These are phyloP conservation scores for Phaeomoniella chlamydospora DNA, from an alignment of 2,329 filamentous ascomycete species.

Conservation along the genomic window DNA sequence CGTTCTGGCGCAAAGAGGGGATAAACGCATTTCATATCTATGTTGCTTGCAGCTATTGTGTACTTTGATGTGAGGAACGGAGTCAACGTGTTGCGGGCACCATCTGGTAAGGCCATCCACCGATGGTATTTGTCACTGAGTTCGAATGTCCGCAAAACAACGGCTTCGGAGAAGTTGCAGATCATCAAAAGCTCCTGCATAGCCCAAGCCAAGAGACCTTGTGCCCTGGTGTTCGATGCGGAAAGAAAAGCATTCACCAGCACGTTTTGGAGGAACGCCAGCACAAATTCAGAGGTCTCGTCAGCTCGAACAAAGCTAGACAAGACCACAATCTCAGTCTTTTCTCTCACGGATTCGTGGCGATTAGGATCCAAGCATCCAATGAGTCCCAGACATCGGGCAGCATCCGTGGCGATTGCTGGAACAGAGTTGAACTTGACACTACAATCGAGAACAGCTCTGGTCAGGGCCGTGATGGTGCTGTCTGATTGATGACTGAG, in stretches of 20 bases:
- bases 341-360: conserved; percentile 64
- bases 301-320: conserved; percentile 68
- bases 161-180: conserved; percentile 53
- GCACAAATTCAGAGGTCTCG: conserved; percentile 73
- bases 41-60: conserved; percentile 47
- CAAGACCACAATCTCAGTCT: conserved; percentile 70
- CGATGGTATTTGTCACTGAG: conserved; percentile 51
- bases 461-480: conserved; percentile 55
- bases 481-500: conserved; percentile 72
- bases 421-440: conserved; percentile 54
- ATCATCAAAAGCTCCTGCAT: conserved; percentile 83
- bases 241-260: conserved; percentile 86
- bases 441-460: conserved; percentile 72
- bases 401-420: conserved; percentile 58
- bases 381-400: conserved; percentile 72
- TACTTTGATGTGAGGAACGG: conserved; percentile 83
- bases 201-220: conserved; percentile 82
- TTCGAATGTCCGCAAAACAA: conserved; percentile 37
- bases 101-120: conserved; percentile 66
- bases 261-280: conserved; percentile 74
- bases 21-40: conserved; percentile 39
- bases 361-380: conserved; percentile 87
- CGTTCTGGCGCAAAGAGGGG: conserved; percentile 52
- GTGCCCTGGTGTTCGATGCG: conserved; percentile 70
- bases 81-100: conserved; percentile 64